Base-by-base conservation (phyloP, 495 filamentous ascomycete species). In the Immersiella caudata region DNA sequence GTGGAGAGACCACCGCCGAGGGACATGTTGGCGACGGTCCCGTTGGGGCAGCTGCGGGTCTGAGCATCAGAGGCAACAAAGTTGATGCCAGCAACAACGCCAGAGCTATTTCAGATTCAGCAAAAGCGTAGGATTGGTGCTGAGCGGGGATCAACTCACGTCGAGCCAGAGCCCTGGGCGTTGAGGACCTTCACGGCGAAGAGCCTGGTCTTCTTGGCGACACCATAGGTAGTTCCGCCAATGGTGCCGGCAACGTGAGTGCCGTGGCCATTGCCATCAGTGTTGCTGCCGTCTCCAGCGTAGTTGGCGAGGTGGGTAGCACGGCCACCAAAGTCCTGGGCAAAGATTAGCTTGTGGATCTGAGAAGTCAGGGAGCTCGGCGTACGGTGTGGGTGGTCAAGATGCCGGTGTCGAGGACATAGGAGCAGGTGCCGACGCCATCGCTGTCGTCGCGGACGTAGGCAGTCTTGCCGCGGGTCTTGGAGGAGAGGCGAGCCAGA, bases 351-450 rank as follows among this genome's bases (percentile, higher is more conserved):
- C 40, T 14, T 46, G 11, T 12, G 2, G 11, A 6, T 12, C 11
- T 14, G 2, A 12, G 2, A 12, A 12, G 40, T 46, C 16, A 12
- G 14, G 2, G 40, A 12, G 40, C 5, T 46, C 40, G 16, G 9
- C 40, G 9, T 46, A 46, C 40, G 35, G 62, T 58, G 66, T 90
- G 87, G 1, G 71, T 46, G 18, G 75, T 83, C 69, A 83, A 80
- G 73, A 90, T 86, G 67, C 88, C 88, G 7, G 81, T 83, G 71
- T 85, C 88, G 65, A 90, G 81, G 59, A 90, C 79, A 65, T 90
- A 90, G 64, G 83, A 79, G 65, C 79, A 88, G 56, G 84, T 83
- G 18, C 86, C 88, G 22, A 75, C 54, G 27, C 88, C 88, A 57
- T 86, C 88, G 62, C 71, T 79, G 61, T 68, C 73, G 70, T 91